These are phyloP conservation scores for Dalbergia oliveri DNA, from an alignment of 306 rosid genomes.

Conservation along the genomic window DNA sequence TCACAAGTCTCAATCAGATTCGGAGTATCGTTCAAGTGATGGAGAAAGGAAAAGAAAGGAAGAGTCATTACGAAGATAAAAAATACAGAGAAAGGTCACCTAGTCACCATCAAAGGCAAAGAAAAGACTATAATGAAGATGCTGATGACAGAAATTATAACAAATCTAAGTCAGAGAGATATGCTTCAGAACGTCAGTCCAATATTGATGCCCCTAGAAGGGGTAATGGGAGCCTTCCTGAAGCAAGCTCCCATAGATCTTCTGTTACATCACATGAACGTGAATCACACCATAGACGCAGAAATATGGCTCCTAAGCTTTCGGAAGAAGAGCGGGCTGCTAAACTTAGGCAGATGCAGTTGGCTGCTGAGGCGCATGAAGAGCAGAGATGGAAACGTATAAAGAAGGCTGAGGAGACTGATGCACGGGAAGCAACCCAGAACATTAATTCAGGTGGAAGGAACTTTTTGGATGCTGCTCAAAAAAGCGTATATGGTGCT, in stretches of 20 bases:
- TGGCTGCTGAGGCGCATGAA: slow-evolving; percentile 93
- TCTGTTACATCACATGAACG: slow-evolving; percentile 42
- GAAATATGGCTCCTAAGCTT: slow-evolving; percentile 72
- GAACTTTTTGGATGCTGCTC: slow-evolving; percentile 87
- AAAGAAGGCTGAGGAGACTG: slow-evolving; percentile 87
- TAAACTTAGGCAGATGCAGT: slow-evolving; percentile 86
- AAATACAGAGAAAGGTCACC: slow-evolving; percentile 57
- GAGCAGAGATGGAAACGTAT: slow-evolving; percentile 94
- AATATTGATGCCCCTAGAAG: slow-evolving; percentile 45
- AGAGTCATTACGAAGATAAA: slow-evolving; percentile 40
- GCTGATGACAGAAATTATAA: slow-evolving; percentile 53
- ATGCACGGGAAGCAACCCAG: slow-evolving; percentile 67
- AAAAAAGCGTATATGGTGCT: slow-evolving; percentile 83
- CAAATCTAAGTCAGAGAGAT: slow-evolving; percentile 57
- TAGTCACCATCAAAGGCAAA: slow-evolving; percentile 50
- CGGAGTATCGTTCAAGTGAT: slow-evolving; percentile 46
- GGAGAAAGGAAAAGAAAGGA: slow-evolving; percentile 48
- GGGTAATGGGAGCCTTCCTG: slow-evolving; percentile 50
- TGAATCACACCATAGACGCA: slow-evolving; percentile 62
- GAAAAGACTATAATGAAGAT: slow-evolving; percentile 45
- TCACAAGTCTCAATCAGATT: slow-evolving; percentile 46
- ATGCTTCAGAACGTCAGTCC: slow-evolving; percentile 51
- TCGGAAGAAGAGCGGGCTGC: slow-evolving; percentile 90
- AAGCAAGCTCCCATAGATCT: slow-evolving; percentile 46
- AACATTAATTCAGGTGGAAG: slow-evolving; percentile 52